Base-by-base conservation (phyloP, 441 rosid genomes). In the Theobroma grandiflorum region DNA sequence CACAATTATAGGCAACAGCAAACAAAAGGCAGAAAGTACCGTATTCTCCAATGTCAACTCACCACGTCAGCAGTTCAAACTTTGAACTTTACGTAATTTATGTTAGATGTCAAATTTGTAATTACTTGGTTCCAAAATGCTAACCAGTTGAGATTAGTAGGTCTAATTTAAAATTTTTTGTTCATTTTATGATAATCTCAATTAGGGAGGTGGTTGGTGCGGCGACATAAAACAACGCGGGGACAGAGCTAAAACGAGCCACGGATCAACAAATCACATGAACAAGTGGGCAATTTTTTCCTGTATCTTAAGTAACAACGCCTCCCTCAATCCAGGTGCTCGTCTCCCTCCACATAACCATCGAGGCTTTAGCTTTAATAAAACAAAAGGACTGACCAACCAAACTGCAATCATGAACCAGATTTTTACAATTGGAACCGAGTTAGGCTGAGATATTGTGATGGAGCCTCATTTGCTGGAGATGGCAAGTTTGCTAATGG, bases 161-260 rank as follows among this genome's bases (percentile, higher is more conserved):
- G 31, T 26, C 31, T 26, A 26, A 26, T 26, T 26, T 42, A 1
- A 42, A 42, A 42, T 0, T 6, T 42, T 42, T 42, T 42, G 43
- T 6, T 42, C 1, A 42, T 42, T 42, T 42, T 4, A 47, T 16
- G 3, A 14, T 33, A 37, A 3, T 2, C 1, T 20, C 1, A 15
- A 14, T 16, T 35, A 94, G 99, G 98, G 99, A 84, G 98, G 99
- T 79, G 98, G 96, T 75, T 95, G 98, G 99, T 95, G 99, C 71
- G 91, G 93, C 82, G 92, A 92, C 82, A 74, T 92, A 62, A 75
- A 67, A 77, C 90, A 97, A 42, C 94, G 97, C 84, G 49, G 77
- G 80, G 95, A 90, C 43, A 83, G 99, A 90, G 88, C 97, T 74
- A 76, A 83, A 35, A 90, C 92, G 5, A 84, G 86, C 61, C 89